phyloP scores from a whole-genome alignment of 1,284 basidiomycete genomes.

The Trichosporon sp. region DNA sequence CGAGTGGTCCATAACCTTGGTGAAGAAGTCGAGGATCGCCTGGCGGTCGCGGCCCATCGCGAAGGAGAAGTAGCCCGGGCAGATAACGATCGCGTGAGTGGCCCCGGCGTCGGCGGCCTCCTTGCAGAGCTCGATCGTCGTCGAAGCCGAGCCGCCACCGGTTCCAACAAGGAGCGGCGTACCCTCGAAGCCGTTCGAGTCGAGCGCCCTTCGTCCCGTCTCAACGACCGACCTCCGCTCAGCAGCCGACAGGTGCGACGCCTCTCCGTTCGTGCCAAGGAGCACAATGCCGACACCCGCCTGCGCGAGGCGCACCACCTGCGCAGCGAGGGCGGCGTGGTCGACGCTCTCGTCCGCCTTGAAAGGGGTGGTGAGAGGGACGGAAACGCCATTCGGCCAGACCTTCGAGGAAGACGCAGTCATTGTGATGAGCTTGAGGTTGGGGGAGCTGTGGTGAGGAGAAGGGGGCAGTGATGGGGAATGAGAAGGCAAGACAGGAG shows the following conservation, averaged over 20 bases:
- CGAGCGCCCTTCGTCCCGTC: conserved; percentile 66
- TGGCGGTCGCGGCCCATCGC: conserved; percentile 50
- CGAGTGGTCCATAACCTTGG: conserved; percentile 70
- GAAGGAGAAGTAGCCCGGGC: conserved; percentile 52
- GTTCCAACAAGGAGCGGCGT: conserved; percentile 77
- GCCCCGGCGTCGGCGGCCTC: conserved; percentile 79
- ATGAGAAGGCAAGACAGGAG: not conserved
- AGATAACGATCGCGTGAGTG: conserved; percentile 56
- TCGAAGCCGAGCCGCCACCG: conserved; percentile 70
- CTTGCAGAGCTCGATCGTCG: conserved; percentile 71
- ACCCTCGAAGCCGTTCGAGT: conserved; percentile 64
- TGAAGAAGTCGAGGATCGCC: conserved; percentile 51
- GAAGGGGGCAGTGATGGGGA: not conserved
- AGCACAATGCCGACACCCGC: conserved; percentile 52
- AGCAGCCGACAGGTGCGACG: conserved; percentile 61
- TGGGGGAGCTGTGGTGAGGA: not conserved
- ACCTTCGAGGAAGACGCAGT: conserved; percentile 14
- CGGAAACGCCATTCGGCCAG: conserved; percentile 47
- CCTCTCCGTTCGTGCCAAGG: conserved; percentile 52
- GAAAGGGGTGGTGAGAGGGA: conserved; percentile 53
- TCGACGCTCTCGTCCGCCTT: conserved; percentile 46
- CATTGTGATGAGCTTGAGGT: conserved; percentile 5
- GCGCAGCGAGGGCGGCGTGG: conserved; percentile 46
- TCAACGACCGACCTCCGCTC: conserved; percentile 64
- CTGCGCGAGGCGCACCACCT: conserved; percentile 50